These are phyloP conservation scores for Stemphylium lycopersici DNA, from an alignment of 2,329 filamentous ascomycete genomes.

Conservation along the genomic window DNA sequence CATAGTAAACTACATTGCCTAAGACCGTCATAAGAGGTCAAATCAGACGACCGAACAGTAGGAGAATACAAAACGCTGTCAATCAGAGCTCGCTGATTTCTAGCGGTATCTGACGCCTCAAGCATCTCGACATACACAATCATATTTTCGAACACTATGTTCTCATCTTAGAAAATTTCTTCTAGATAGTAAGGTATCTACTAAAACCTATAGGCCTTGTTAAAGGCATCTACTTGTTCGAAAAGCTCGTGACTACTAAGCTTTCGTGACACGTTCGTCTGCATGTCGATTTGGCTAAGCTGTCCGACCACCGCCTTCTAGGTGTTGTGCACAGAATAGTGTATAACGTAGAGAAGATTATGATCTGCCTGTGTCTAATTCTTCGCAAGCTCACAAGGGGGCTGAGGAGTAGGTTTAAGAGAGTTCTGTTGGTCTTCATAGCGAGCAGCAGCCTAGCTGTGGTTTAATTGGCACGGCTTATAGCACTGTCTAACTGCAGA, in stretches of 20 bases:
- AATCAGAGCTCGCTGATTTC: not conserved
- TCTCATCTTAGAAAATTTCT: not conserved
- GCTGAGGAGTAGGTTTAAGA: not conserved
- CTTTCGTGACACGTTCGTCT: not conserved
- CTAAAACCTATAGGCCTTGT: not conserved
- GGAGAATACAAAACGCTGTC: not conserved
- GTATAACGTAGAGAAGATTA: not conserved
- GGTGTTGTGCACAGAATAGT: not conserved
- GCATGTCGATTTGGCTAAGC: not conserved
- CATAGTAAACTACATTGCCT: not conserved
- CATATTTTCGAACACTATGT: not conserved
- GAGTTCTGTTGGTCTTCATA: not conserved
- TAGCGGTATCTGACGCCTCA: not conserved
- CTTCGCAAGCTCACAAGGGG: not conserved
- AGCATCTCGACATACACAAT: not conserved
- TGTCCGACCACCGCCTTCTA: not conserved
- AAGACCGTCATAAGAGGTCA: not conserved
- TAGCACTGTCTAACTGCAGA: not conserved
- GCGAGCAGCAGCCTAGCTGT: not conserved
- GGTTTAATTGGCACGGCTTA: not conserved
- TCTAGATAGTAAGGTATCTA: not conserved
- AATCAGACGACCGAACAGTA: not conserved
- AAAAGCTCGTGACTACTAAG: not conserved
- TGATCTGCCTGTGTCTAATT: not conserved
- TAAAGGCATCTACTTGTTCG: not conserved